Conservation (phyloP, 2,329 filamentous ascomycete species). For the Aspergillus fructus region DNA sequence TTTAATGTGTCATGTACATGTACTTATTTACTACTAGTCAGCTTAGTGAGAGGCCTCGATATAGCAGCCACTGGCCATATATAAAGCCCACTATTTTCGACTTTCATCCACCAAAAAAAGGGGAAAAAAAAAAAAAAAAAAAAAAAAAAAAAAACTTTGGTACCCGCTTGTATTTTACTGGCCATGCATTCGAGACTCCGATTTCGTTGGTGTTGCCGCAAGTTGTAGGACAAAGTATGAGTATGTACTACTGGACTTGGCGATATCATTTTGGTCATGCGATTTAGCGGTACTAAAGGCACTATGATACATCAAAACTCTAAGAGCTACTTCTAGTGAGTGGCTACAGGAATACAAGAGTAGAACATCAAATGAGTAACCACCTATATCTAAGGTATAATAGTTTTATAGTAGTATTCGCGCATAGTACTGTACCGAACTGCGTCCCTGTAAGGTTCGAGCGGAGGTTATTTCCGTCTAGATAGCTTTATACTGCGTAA, state of each 20-base stretch:
- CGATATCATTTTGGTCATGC: not conserved
- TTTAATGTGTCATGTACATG: constrained; percentile 17
- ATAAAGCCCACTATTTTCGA: constrained; percentile 3
- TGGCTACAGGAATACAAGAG: too few relatives aligned
- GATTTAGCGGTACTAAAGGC: not conserved
- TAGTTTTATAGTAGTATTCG: too few relatives aligned
- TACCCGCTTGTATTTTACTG: not conserved
- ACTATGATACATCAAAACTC: too few relatives aligned
- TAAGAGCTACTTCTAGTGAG: too few relatives aligned
- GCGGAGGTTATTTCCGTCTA: not conserved
- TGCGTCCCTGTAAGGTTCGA: too few relatives aligned
- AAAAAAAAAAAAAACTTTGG: not conserved
- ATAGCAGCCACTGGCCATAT: constrained; percentile 12
- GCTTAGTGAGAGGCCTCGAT: not conserved
- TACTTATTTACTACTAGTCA: constrained; percentile 10
- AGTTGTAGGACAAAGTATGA: not conserved
- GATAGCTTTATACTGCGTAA: not conserved
- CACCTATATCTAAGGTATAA: too few relatives aligned
- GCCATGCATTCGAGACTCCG: not conserved
- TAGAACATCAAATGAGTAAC: too few relatives aligned
- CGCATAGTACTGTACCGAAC: too few relatives aligned
- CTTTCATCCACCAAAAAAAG: not conserved
- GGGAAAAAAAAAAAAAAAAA: not conserved
- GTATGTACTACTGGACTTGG: not conserved
- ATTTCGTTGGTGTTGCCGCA: not conserved